Percentiles rank a stretch among this genome's conserved stretches.
Evolutionary conservation across 371 early-diverging fungal species (phyloP).

Genomic region (Lichtheimia corymbifera): DNA sequence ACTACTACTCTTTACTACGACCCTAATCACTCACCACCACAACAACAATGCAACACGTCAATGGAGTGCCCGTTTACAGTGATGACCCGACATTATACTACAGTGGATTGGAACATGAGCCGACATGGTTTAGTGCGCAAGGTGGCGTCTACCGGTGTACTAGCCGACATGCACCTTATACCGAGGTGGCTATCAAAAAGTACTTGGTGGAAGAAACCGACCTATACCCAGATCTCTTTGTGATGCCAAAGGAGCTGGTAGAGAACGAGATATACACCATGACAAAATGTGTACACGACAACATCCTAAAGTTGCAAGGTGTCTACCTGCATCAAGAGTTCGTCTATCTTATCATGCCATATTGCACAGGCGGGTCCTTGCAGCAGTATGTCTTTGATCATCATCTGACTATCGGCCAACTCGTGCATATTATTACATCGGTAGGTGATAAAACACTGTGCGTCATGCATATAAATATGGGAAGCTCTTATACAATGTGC

Average conservation of each 20-base stretch:
- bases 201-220: conserved; percentile 46
- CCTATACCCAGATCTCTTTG: conserved; percentile 45
- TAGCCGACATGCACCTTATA: conserved; percentile 24
- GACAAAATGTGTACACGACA: conserved; percentile 50
- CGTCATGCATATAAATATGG: neutral
- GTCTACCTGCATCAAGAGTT: conserved; percentile 51
- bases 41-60: conserved; percentile 46
- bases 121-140: conserved; percentile 56
- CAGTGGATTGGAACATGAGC: conserved; percentile 41
- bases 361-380: conserved; percentile 50
- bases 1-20: neutral
- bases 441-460: conserved; percentile 20
- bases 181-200: conserved; percentile 48
- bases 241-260: conserved; percentile 54
- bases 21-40: neutral
- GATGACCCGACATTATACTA: conserved; percentile 42
- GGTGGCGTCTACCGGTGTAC: conserved; percentile 50
- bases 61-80: conserved; percentile 45
- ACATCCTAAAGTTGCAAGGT: conserved; percentile 41
- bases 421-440: conserved; percentile 43
- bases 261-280: conserved; percentile 56
- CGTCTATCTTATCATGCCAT: conserved; percentile 52
- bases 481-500: conserved; percentile 3
- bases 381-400: conserved; percentile 55
- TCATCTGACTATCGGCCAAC: conserved; percentile 45